Base-by-base conservation (phyloP, 2,329 filamentous ascomycete species). In the Neonectria punicea region DNA sequence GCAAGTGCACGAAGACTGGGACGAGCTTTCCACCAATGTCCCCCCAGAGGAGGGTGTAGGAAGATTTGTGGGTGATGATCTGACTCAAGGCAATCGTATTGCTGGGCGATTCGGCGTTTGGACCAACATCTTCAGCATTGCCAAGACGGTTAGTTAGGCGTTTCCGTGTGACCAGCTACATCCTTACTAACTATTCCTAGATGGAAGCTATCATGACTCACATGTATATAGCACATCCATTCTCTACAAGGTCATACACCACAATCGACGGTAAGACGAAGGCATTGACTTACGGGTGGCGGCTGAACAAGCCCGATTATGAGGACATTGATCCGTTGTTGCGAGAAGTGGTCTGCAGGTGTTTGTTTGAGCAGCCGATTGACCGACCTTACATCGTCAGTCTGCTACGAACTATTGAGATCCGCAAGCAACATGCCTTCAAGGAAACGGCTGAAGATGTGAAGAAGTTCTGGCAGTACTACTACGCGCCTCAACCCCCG, bases 61-160 rank as follows among this genome's bases (percentile, higher is more conserved):
- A 1, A 4, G 34, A 6, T 76, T 73, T 30, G 39, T 36, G 11
- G 66, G 72, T 10, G 58, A 63, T 2, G 43, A 67, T 56, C 65
- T 72, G 9, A 46, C 54, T n/a, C 11, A 53, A 8, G 66, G 66
- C 22, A 44, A 34, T 51, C 22, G 11, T 6, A 63, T 74, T 44
- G 75, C 74, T 1, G 75, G 75, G 0, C 74, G 75, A 32, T 77
- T 67, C 58, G 75, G 75, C 2, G 62, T 58, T 8, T 77, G 75
- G 75, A 75, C 75, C 2, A 75, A 75, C 44, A 57, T 76, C 30
- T 77, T 76, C 50, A 61, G 74, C 32, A 69, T 75, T 20, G 75
- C 61, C 5, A 73, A 67, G 63, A 66, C 74, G 44, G 75, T 75
- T 30, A 69, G 72, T 69, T 16, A 9, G 16, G 6, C 2, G 36